Evolutionary conservation across 257 asterid species (phyloP), one percentile per base, ranked within the genome.

Genomic region (Pogostemon cablin): DNA sequence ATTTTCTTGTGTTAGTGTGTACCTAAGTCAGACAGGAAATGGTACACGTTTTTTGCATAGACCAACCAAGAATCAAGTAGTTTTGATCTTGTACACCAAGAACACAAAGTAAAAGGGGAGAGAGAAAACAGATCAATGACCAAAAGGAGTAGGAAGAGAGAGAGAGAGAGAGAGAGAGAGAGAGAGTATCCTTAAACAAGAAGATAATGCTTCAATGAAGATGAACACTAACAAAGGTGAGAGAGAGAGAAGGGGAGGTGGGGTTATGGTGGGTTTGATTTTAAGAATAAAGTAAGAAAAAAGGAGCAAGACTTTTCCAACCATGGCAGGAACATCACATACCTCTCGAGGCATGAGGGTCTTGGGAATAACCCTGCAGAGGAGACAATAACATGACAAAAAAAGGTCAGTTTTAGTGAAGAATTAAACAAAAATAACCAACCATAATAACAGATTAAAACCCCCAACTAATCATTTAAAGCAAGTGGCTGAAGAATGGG

Each of bases 291-390:
- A 70, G 72, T 46, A 57, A 69, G 8, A 69, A 71, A 67, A 83
- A 77, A 88, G 80, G 68, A 5, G 3, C 72, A 75, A 67, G 32
- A 78, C 83, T 74, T 84, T 84, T 82, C 32, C 32, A 25, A 25
- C 32, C 32, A 25, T 25, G 32, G 32, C 32, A 25, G 83, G 41
- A 52, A 17, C 62, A 61, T 17, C 17, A 84, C 84, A 81, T 88
- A 95, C 99, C 98, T 89, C 99, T 89, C 87, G 85, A 75, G 99
- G 98, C 98, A 91, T 95, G 89, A 95, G 99, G 46, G 99, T 95
- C 96, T 95, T 95, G 96, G 99, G 99, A 87, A 95, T 95, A 68
- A 95, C 98, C 87, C 99, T 95, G 92, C 79, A 79, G 73, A 75
- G 80, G 42, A 75, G 85, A 95, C 88, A 88, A 82, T 78, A 87